Percentiles rank a stretch among this genome's conserved stretches.
Evolutionary conservation across 1,284 basidiomycete species (phyloP).

Genomic region (Microbotryum saponariae): DNA sequence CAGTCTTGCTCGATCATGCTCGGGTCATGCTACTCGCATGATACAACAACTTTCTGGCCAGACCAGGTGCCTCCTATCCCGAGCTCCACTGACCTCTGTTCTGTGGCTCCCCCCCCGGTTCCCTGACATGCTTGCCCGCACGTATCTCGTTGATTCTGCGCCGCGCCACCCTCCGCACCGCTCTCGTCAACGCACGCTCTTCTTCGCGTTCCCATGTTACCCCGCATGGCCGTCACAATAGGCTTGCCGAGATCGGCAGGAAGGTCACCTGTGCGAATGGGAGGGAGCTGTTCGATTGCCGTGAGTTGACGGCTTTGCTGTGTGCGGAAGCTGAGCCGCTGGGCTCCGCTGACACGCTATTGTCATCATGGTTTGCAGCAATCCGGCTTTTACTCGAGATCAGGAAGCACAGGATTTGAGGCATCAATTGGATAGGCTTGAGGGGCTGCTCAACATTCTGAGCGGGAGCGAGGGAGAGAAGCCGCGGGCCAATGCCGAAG

Average conservation of each 20-base stretch:
- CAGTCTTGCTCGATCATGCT: too few species aligned
- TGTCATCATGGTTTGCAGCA: background rate
- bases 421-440: slow-evolving; percentile 26
- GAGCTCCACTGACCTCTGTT: too few species aligned
- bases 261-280: slow-evolving; percentile 31
- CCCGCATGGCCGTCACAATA: background rate
- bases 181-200: background rate
- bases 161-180: too few species aligned
- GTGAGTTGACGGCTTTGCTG: background rate
- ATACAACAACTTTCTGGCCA: too few species aligned
- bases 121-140: too few species aligned
- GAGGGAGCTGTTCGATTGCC: slow-evolving; percentile 26
- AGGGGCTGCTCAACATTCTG: slow-evolving; percentile 16
- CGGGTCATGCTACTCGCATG: too few species aligned
- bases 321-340: too few species aligned
- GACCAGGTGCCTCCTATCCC: too few species aligned
- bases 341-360: background rate
- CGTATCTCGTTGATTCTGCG: too few species aligned
- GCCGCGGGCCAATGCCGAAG: too few species aligned
- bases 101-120: too few species aligned
- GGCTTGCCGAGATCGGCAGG: slow-evolving; percentile 25
- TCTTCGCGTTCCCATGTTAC: background rate
- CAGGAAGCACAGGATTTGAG: slow-evolving; percentile 28
- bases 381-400: slow-evolving; percentile 18
- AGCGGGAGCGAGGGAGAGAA: background rate